phyloP scores from a whole-genome alignment of 768 basidiomycete species.

The Antrodiella citrinella region DNA sequence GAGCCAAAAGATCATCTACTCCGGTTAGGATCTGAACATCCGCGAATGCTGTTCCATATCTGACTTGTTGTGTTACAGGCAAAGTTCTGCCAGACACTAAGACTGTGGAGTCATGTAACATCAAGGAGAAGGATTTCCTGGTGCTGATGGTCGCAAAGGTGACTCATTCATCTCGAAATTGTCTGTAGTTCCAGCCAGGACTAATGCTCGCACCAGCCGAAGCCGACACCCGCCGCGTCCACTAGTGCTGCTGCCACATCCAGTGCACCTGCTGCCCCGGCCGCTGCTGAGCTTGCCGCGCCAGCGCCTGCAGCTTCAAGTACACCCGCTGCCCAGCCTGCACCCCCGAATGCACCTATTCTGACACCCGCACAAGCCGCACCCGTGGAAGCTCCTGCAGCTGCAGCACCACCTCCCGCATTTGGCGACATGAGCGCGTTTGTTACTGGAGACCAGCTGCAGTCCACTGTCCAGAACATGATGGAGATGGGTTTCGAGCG shows the following conservation, averaged over 20 bases:
- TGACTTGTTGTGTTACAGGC: conserved; percentile 38
- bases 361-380: conserved; percentile 25
- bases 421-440: conserved; percentile 52
- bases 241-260: conserved; percentile 24
- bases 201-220: conserved; percentile 36
- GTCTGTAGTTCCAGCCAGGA: neutral
- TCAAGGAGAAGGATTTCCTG: conserved; percentile 98
- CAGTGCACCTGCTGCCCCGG: conserved; percentile 23
- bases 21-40: conserved; percentile 46
- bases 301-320: conserved; percentile 25
- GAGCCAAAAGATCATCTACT: conserved; percentile 89
- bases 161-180: conserved; percentile 10
- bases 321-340: conserved; percentile 24
- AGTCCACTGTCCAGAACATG: conserved; percentile 76
- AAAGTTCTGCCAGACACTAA: conserved; percentile 88
- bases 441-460: conserved; percentile 68
- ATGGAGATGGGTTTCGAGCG: conserved; percentile 90
- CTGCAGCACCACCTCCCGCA: conserved; percentile 23
- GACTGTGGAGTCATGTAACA: conserved; percentile 77
- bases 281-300: conserved; percentile 25
- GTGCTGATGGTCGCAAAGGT: conserved; percentile 99
- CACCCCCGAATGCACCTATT: conserved; percentile 27
- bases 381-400: conserved; percentile 22
- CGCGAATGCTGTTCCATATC: conserved; percentile 4
- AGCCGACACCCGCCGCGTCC: conserved; percentile 31